These are phyloP conservation scores for Isabelozyma rhagii DNA, from an alignment of 805 yeast species.

Conservation along the genomic window DNA sequence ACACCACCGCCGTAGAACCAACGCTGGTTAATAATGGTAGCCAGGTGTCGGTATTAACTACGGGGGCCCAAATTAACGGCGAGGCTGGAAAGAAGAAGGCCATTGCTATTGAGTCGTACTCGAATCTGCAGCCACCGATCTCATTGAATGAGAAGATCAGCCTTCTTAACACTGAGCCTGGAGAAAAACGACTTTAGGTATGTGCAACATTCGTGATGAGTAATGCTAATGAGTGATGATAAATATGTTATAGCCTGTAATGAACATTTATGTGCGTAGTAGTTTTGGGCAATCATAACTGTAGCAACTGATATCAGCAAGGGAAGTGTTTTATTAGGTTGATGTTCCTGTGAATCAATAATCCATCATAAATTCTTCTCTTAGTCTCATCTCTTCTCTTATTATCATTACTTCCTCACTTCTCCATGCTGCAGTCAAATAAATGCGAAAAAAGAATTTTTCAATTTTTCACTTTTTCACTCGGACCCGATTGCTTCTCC, in stretches of 20 bases:
- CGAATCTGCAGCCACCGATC: slow-evolving; percentile 33
- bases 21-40: slow-evolving; percentile 5
- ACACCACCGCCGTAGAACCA: too few relatives aligned
- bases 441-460: not conserved
- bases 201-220: not conserved
- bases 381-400: too few relatives aligned
- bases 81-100: slow-evolving; percentile 15
- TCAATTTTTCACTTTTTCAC: not conserved
- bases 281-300: too few relatives aligned
- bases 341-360: too few relatives aligned
- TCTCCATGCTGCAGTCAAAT: too few relatives aligned
- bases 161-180: slow-evolving; percentile 23
- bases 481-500: not conserved
- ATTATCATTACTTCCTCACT: too few relatives aligned
- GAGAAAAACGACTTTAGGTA: not conserved
- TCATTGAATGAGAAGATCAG: slow-evolving; percentile 44
- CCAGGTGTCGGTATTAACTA: slow-evolving; percentile 19
- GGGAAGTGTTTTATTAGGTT: too few relatives aligned
- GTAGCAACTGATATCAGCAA: too few relatives aligned
- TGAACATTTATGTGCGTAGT: too few relatives aligned
- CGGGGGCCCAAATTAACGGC: slow-evolving; percentile 28
- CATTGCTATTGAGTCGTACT: slow-evolving; percentile 7
- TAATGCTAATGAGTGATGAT: not conserved
- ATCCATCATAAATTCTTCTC: too few relatives aligned
- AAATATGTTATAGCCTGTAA: too few relatives aligned